Evolutionary conservation across 768 basidiomycete genomes (phyloP).

Genomic region (Suillus weaverae): DNA sequence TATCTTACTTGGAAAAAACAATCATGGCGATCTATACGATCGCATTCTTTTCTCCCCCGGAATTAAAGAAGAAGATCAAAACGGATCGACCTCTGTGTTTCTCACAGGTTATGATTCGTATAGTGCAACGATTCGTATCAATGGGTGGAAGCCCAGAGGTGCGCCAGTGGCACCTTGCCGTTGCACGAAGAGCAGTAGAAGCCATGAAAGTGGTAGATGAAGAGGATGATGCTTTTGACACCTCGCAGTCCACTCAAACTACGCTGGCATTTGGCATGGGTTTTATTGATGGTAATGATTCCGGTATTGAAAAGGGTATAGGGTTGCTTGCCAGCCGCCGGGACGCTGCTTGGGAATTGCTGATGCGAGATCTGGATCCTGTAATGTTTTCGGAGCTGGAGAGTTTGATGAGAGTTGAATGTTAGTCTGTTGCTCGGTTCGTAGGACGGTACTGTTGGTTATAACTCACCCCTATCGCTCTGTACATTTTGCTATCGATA

Average conservation of each 20-base stretch:
- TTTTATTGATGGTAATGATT: conserved; percentile 72
- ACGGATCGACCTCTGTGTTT: conserved; percentile 65
- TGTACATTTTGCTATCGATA: conserved; percentile 6
- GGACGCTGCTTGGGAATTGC: conserved; percentile 68
- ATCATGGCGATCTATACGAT: conserved; percentile 85
- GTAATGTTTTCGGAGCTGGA: conserved; percentile 78
- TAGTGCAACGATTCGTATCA: conserved; percentile 64
- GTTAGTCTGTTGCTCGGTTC: conserved; percentile 14
- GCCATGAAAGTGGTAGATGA: conserved; percentile 79
- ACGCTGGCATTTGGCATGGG: conserved; percentile 84
- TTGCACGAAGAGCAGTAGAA: conserved; percentile 69
- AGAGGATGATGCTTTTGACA: conserved; percentile 72
- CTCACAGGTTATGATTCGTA: conserved; percentile 65
- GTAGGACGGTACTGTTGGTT: conserved; percentile 6
- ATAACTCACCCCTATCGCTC: conserved; percentile 1
- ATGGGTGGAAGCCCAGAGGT: conserved; percentile 46
- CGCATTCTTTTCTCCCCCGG: conserved; percentile 77
- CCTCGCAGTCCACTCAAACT: conserved; percentile 54
- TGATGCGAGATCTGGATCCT: conserved; percentile 75
- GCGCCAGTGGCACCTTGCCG: conserved; percentile 52
- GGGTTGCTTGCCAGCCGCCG: conserved; percentile 74
- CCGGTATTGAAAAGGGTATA: conserved; percentile 64
- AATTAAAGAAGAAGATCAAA: conserved; percentile 71
- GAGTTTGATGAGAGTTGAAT: conserved; percentile 71
- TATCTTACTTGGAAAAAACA: conserved; percentile 77